Base-by-base conservation (phyloP, 2,329 filamentous ascomycete genomes). In the Colletotrichum sansevieriae region DNA sequence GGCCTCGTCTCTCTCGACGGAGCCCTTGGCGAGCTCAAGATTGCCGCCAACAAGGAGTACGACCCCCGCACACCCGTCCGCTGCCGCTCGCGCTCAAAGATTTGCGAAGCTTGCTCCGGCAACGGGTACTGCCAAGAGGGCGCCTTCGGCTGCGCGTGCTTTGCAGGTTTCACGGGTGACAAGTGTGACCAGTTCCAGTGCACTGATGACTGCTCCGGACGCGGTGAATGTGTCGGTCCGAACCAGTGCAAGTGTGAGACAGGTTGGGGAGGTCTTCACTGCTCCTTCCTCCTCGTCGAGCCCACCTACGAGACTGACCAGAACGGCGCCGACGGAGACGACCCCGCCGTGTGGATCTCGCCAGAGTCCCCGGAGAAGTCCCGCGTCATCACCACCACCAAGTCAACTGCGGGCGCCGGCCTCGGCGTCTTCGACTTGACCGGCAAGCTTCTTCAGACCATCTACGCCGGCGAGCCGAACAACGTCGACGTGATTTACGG, bases 401-500 rank as follows among this genome's bases (percentile, higher is more conserved):
- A 87, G 71, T 85, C 83, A 1, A 78, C 81, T 5, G 73, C 78
- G 1, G 84, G 84, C 1, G 81, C 84, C 7, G 85, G 85, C 0
- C 78, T 87, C 4, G 80, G 77, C 0, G 82, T 87, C 0, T 87
- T 84, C 39, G 82, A 87, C 62, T 73, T 87, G 2, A 75, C 77
- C 9, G 85, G 85, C 0, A 84, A 83, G 29, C 74, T 83, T 2
- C 65, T 87, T 0, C 84, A 86, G 71, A 78, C 79, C 3, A 76
- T 85, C 7, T 65, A 74, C 0, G 84, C 84, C 0, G 79, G 78
- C 1, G 78, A 87, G 62, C 85, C 85, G 0, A 86, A 87, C 68
- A 87, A 87, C 43, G 84, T 87, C 1, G 85, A 87, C 58, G 78
- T 87, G 29, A 85, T 87, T 47, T 87, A 86, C 61, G 79, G 78